Percentiles rank a stretch among this genome's conserved stretches.
These are phyloP conservation scores for Bryum argenteum DNA, from an alignment of 225 moss, liverwort and hornwort genomes.

Conservation along the genomic window DNA sequence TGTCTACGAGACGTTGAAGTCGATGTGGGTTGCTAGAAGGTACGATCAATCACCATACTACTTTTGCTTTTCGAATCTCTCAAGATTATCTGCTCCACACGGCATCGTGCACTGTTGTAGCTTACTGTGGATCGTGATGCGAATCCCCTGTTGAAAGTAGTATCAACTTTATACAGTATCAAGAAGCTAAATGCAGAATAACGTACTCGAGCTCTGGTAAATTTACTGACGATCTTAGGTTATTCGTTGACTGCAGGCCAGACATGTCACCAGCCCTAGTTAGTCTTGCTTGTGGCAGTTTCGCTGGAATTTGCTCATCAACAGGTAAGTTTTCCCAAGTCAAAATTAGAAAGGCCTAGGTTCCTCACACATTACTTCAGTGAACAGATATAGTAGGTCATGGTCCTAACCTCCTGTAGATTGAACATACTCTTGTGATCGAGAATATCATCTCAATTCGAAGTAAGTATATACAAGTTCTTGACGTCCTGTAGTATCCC, in stretches of 20 bases:
- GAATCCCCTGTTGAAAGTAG: not conserved
- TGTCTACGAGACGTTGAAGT: slow-evolving; percentile 97
- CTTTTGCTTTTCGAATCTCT: slow-evolving; percentile 10
- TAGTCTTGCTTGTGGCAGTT: slow-evolving; percentile 95
- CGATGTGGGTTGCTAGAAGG: slow-evolving; percentile 85
- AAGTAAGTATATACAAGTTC: not conserved
- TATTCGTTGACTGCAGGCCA: slow-evolving; percentile 59
- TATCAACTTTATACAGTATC: not conserved
- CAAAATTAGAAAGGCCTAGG: not conserved
- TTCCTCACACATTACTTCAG: not conserved
- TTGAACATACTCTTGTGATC: not conserved
- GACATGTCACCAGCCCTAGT: slow-evolving; percentile 79
- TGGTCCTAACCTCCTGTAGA: not conserved
- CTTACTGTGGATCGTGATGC: not conserved
- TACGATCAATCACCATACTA: slow-evolving; percentile 16
- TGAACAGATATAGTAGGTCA: not conserved
- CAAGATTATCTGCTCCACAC: not conserved
- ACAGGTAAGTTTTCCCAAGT: slow-evolving; percentile 65
- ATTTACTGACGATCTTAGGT: slow-evolving; percentile 13
- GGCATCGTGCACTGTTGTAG: not conserved
- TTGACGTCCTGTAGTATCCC: not conserved
- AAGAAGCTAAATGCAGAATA: not conserved
- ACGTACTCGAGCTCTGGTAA: not conserved
- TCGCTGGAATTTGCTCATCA: slow-evolving; percentile 96
- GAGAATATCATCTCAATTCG: not conserved